phyloP scores from a whole-genome alignment of 2,329 filamentous ascomycete genomes.

The Peltaster fructicola region DNA sequence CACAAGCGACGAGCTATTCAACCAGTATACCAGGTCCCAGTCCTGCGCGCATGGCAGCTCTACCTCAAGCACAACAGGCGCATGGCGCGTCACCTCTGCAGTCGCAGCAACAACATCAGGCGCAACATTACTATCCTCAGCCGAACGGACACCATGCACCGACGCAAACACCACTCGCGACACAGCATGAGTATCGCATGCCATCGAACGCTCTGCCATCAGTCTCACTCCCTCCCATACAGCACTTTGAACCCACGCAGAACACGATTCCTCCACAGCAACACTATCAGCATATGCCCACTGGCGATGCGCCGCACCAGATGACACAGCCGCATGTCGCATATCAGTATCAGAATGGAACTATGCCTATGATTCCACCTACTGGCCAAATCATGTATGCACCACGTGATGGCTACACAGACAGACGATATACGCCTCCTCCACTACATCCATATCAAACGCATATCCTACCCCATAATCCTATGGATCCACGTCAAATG shows the following conservation, averaged over 20 bases:
- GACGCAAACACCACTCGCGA: no score
- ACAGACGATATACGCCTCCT: conserved; percentile 11
- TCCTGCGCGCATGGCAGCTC: no score
- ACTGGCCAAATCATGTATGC: conserved; percentile 10
- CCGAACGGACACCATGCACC: conserved; percentile 3
- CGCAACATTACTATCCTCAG: conserved; percentile 3
- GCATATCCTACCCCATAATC: conserved; percentile 30
- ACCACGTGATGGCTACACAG: conserved; percentile 10
- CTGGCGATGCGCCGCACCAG: conserved; percentile 53
- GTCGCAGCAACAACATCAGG: conserved; percentile 1
- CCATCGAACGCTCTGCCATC: conserved; percentile 4
- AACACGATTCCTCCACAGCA: conserved; percentile 11
- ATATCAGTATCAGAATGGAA: conserved; percentile 75
- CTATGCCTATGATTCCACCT: no score
- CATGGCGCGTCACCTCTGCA: no score
- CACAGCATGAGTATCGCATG: conserved; percentile 4
- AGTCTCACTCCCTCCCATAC: conserved; percentile 11
- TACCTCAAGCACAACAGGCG: no score
- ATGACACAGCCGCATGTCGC: conserved; percentile 95
- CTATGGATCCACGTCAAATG: conserved; percentile 30
- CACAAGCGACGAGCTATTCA: no score
- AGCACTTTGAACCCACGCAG: conserved; percentile 9
- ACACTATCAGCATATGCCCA: conserved; percentile 8
- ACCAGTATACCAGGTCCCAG: no score
- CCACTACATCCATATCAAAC: conserved; percentile 9